These are phyloP conservation scores for Carpinus viminea DNA, from an alignment of 306 rosid genomes.

Conservation along the genomic window DNA sequence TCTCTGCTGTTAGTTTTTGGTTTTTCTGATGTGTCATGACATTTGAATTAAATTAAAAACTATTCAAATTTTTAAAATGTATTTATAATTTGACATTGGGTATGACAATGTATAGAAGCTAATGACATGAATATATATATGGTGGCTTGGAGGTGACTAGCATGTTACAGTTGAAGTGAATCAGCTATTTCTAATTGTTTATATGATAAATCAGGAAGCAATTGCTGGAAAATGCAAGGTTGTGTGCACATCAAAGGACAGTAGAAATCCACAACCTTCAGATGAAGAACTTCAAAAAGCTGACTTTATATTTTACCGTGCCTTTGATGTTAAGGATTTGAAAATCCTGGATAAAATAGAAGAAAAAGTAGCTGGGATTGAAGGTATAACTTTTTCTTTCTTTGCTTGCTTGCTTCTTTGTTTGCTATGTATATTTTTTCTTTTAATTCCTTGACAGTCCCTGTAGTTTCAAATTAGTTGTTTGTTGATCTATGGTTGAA, in stretches of 20 bases:
- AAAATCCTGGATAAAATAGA: constrained; percentile 50
- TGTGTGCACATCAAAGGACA: constrained; percentile 65
- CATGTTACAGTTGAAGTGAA: neutral
- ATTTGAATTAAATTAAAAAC: neutral
- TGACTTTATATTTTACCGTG: constrained; percentile 70
- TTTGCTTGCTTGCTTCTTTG: neutral
- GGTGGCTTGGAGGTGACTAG: neutral
- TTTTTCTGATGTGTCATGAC: neutral
- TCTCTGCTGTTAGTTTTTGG: neutral
- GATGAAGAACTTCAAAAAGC: constrained; percentile 56
- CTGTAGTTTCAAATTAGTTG: constrained; percentile 11
- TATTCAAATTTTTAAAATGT: neutral
- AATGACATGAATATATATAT: neutral
- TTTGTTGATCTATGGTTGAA: constrained; percentile 23
- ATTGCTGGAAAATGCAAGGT: constrained; percentile 88
- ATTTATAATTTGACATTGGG: neutral
- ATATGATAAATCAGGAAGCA: constrained; percentile 61
- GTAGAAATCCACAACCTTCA: constrained; percentile 59
- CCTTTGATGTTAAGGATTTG: constrained; percentile 64
- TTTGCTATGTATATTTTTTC: neutral
- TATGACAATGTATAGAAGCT: neutral
- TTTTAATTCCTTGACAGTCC: neutral
- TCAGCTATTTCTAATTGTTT: neutral
- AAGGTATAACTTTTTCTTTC: constrained; percentile 42
- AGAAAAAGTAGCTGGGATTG: constrained; percentile 57